These are phyloP conservation scores for Pseudognaphalium luteoalbum DNA, from an alignment of 129 eudicot species.

Conservation along the genomic window DNA sequence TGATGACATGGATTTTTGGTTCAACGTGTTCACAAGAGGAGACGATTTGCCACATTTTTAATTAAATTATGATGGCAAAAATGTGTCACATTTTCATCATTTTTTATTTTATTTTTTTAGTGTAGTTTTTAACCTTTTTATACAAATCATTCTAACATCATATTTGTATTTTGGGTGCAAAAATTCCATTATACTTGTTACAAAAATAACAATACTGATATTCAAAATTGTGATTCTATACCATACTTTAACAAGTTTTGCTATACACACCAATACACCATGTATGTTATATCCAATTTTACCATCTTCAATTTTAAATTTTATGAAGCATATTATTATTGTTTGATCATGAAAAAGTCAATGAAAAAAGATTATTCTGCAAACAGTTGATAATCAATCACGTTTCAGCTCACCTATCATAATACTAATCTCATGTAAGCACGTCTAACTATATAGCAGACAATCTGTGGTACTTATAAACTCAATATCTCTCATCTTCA, in stretches of 20 bases:
- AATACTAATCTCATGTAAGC: too few species aligned
- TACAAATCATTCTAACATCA: slow-evolving; percentile 16
- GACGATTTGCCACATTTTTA: slow-evolving; percentile 41
- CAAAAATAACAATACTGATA: neutral
- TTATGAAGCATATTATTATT: too few species aligned
- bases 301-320: neutral
- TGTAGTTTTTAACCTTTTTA: neutral
- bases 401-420: too few species aligned
- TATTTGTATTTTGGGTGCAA: slow-evolving; percentile 23
- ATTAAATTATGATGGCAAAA: slow-evolving; percentile 11
- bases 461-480: too few species aligned
- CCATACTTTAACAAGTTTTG: neutral
- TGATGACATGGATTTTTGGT: slow-evolving; percentile 59
- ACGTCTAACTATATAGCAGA: too few species aligned
- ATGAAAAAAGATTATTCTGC: too few species aligned
- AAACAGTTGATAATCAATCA: too few species aligned
- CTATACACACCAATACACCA: neutral
- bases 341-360: too few species aligned
- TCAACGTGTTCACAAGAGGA: slow-evolving; percentile 44
- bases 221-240: neutral
- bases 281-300: neutral
- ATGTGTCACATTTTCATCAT: neutral
- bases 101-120: neutral
- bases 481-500: too few species aligned
- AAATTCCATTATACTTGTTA: slow-evolving; percentile 1